Percentiles rank a stretch among this genome's conserved stretches.
Evolutionary conservation across 352 stramenopile genomes (phyloP).

Genomic region (Phytophthora quininea): DNA sequence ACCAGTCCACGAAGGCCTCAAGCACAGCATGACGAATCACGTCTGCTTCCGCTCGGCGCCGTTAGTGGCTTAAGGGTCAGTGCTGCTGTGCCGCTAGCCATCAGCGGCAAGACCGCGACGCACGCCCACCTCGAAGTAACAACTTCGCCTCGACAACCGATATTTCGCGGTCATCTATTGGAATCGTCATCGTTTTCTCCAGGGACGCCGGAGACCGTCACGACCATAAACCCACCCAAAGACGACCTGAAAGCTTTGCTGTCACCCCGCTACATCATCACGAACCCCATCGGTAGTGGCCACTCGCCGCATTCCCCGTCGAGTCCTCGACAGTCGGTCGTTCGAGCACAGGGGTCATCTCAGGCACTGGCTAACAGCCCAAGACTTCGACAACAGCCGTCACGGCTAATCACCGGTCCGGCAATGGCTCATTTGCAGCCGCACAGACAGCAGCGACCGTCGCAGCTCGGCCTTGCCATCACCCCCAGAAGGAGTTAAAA

Average conservation of each 20-base stretch:
- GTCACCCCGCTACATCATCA: conserved; percentile 29
- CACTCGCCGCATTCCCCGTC: conserved; percentile 12
- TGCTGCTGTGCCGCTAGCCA: conserved; percentile 7
- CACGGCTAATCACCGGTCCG: conserved; percentile 11
- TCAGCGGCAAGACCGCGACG: conserved; percentile 22
- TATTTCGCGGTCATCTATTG: not conserved
- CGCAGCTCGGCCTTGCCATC: conserved; percentile 19
- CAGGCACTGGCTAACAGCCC: conserved; percentile 19
- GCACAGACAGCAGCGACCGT: conserved; percentile 19
- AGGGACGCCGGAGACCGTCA: not conserved
- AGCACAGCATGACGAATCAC: conserved; percentile 18
- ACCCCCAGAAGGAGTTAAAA: conserved; percentile 7
- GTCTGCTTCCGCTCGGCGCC: conserved; percentile 1
- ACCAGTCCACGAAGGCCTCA: conserved; percentile 8
- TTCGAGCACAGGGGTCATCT: conserved; percentile 21
- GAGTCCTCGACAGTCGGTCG: conserved; percentile 22
- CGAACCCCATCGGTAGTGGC: conserved; percentile 10
- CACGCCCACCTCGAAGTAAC: conserved; percentile 2
- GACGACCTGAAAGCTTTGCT: conserved; percentile 28
- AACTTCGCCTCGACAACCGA: conserved; percentile 7
- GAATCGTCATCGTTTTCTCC: not conserved
- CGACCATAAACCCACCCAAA: conserved; percentile 4
- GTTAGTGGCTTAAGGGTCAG: not conserved
- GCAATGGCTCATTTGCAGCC: conserved; percentile 8
- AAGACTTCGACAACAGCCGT: conserved; percentile 19